phyloP scores from a whole-genome alignment of 805 yeast genomes.

The Tetrapisispora nanseiensis region DNA sequence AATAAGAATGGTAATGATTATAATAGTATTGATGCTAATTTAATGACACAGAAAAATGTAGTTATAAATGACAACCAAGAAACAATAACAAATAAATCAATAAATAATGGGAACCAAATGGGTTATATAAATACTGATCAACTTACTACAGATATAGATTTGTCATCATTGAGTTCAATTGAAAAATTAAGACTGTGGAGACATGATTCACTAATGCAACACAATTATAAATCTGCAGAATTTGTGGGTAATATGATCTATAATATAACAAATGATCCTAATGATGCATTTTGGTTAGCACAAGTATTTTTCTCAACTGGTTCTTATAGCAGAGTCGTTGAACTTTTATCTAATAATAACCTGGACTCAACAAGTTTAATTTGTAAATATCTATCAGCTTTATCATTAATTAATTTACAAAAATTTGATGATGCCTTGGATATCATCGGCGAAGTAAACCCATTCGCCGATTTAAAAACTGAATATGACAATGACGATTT shows the following conservation, averaged over 20 bases:
- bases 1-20: not conserved
- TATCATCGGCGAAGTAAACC: slow-evolving; percentile 72
- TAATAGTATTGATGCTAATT: not conserved
- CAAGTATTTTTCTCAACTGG: slow-evolving; percentile 76
- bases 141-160: slow-evolving; percentile 17
- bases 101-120: too few species aligned
- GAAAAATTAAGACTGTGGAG: slow-evolving; percentile 86
- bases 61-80: too few species aligned
- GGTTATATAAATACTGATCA: too few species aligned
- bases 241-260: slow-evolving; percentile 86
- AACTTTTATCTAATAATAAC: slow-evolving; percentile 49
- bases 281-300: slow-evolving; percentile 94
- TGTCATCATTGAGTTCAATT: slow-evolving; percentile 48
- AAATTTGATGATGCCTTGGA: slow-evolving; percentile 85
- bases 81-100: too few species aligned
- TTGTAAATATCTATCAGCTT: slow-evolving; percentile 73
- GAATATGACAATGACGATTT: slow-evolving; percentile 5
- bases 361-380: slow-evolving; percentile 49
- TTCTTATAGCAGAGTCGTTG: slow-evolving; percentile 69
- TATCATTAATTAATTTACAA: slow-evolving; percentile 61
- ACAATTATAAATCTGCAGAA: slow-evolving; percentile 81
- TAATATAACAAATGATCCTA: slow-evolving; percentile 74
- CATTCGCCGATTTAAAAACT: slow-evolving; percentile 37
- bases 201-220: slow-evolving; percentile 87
- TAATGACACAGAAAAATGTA: too few species aligned